These are phyloP conservation scores for Collariella sp. DNA, from an alignment of 495 filamentous ascomycete species.

Conservation along the genomic window DNA sequence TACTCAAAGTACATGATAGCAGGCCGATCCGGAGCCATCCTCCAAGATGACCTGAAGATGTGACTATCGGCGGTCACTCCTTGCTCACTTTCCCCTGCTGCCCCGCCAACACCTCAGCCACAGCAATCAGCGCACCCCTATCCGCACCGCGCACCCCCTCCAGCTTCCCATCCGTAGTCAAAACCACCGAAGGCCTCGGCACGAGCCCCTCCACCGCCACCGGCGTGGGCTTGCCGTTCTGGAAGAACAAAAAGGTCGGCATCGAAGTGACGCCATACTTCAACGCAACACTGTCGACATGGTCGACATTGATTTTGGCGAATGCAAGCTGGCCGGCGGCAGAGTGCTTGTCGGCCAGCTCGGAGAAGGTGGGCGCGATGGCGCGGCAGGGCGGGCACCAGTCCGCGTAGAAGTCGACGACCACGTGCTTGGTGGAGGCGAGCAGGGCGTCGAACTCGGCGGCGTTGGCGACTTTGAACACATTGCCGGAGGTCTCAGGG, in stretches of 20 bases:
- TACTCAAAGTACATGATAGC: no score
- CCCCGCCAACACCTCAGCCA: no score
- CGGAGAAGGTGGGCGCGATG: slow-evolving; percentile 50
- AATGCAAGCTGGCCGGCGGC: slow-evolving; percentile 40
- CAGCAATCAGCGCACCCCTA: no score
- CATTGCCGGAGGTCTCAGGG: slow-evolving; percentile 15
- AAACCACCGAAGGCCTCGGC: no score
- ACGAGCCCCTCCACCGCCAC: no score
- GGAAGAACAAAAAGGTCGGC: slow-evolving; percentile 81
- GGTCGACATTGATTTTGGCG: slow-evolving; percentile 50
- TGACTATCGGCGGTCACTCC: no score
- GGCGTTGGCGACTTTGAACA: slow-evolving; percentile 21
- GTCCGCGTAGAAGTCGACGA: slow-evolving; percentile 46
- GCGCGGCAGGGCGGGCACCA: slow-evolving; percentile 59
- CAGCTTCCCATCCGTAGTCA: no score
- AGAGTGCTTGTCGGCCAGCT: slow-evolving; percentile 38
- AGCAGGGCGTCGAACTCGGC: slow-evolving; percentile 29
- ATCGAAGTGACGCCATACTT: slow-evolving; percentile 47
- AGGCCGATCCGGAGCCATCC: no score
- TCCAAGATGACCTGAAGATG: no score
- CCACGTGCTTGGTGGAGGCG: slow-evolving; percentile 28
- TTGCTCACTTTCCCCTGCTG: no score
- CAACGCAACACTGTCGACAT: slow-evolving; percentile 38
- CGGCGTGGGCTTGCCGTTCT: slow-evolving; percentile 55
- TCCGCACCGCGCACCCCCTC: no score